Percentiles rank a stretch among this genome's conserved stretches.
phyloP scores from a whole-genome alignment of 2,329 filamentous ascomycete species.

The Malbranchea zuffiana region DNA sequence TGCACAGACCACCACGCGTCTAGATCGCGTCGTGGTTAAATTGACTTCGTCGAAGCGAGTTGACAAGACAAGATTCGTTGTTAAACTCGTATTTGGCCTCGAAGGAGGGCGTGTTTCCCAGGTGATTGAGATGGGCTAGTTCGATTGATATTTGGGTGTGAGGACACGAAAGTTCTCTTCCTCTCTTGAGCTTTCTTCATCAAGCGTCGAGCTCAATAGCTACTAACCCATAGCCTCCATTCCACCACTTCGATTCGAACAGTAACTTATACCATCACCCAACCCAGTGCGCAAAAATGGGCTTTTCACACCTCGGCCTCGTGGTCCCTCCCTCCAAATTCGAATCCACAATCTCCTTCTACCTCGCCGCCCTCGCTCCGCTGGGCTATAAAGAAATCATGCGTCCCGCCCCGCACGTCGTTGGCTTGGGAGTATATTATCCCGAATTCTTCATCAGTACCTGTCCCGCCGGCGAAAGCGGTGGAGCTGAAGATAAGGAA shows the following conservation, averaged over 20 bases:
- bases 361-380: conserved; percentile 21
- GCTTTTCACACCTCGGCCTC: conserved; percentile 21
- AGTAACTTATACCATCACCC: background rate
- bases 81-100: no score
- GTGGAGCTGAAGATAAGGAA: conserved; percentile 6
- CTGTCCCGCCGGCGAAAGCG: conserved; percentile 6
- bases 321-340: conserved; percentile 20
- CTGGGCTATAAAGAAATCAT: conserved; percentile 23
- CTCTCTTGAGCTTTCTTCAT: no score
- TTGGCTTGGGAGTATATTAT: conserved; percentile 22
- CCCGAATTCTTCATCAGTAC: conserved; percentile 25
- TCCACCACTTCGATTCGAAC: background rate
- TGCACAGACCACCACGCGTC: no score
- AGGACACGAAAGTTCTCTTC: no score
- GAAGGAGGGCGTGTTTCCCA: no score
- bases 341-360: conserved; percentile 22
- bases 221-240: background rate
- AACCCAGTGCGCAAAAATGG: conserved; percentile 37
- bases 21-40: no score
- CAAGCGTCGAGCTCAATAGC: no score
- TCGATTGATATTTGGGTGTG: no score
- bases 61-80: no score
- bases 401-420: conserved; percentile 19
- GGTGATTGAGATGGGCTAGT: no score
- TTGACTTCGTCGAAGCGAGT: no score